phyloP scores from a whole-genome alignment of 345 rosid species.

The Cardamine chenopodiifolia region DNA sequence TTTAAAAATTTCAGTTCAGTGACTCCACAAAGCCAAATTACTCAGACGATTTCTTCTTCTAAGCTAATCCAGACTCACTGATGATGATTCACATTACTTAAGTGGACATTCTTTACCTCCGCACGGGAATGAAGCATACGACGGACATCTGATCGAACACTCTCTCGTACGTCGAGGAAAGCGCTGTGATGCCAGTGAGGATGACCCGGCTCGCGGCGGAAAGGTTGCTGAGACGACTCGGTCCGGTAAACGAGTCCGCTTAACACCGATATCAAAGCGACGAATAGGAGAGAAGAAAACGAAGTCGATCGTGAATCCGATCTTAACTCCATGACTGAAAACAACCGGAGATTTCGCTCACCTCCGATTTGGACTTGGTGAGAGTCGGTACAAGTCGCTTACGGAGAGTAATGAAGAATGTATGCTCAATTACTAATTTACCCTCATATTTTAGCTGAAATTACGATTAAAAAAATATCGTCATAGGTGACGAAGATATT shows the following conservation, averaged over 20 bases:
- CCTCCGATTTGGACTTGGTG: constrained; percentile 34
- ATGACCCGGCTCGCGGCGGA: constrained; percentile 91
- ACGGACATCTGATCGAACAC: constrained; percentile 89
- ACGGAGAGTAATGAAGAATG: not conserved
- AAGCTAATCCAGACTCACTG: constrained; percentile 26
- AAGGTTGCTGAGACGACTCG: constrained; percentile 69
- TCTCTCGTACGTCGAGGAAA: constrained; percentile 82
- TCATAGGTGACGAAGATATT: constrained; percentile 33
- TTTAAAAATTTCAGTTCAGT: not conserved
- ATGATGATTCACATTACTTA: not conserved
- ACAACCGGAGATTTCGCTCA: constrained; percentile 31
- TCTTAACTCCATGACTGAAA: constrained; percentile 45
- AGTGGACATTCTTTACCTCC: constrained; percentile 55
- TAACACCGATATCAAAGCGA: constrained; percentile 32
- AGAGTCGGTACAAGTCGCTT: constrained; percentile 27
- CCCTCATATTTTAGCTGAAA: constrained; percentile 7
- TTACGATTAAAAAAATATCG: constrained; percentile 22
- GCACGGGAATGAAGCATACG: constrained; percentile 98
- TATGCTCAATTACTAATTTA: constrained; percentile 18
- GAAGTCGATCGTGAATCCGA: constrained; percentile 29
- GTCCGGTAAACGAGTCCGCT: constrained; percentile 50
- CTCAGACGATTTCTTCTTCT: constrained; percentile 1
- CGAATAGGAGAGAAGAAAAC: constrained; percentile 1
- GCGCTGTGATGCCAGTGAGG: constrained; percentile 99
- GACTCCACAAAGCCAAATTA: constrained; percentile 4